phyloP scores from a whole-genome alignment of 2,329 filamentous ascomycete species.

The Neonectria hederae region DNA sequence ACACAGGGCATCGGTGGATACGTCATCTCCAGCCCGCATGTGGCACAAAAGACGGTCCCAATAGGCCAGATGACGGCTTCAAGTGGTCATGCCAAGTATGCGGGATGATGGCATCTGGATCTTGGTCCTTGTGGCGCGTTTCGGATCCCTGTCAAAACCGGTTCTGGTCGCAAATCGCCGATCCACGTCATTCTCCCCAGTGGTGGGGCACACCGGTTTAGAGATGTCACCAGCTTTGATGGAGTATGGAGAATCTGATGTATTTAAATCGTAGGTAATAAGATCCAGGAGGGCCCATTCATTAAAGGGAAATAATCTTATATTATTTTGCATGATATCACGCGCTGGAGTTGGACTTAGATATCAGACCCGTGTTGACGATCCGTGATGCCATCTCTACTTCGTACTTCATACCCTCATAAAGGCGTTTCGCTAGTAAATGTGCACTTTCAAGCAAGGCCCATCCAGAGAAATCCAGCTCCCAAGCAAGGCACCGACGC shows the following conservation, averaged over 20 bases:
- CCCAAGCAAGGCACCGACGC: constrained; percentile 11
- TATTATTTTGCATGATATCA: too few relatives aligned
- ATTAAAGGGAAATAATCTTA: too few relatives aligned
- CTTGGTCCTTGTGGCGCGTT: constrained; percentile 31
- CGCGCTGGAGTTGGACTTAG: too few relatives aligned
- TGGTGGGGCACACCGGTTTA: background rate
- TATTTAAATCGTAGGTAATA: too few relatives aligned
- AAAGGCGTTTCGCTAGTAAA: background rate
- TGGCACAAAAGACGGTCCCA: constrained; percentile 20
- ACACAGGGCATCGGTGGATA: constrained; percentile 19
- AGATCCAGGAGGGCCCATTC: too few relatives aligned
- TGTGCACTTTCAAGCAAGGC: background rate
- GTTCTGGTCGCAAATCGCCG: constrained; percentile 31
- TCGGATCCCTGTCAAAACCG: constrained; percentile 34
- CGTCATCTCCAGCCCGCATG: constrained; percentile 34
- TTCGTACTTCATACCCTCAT: too few relatives aligned
- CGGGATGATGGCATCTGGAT: constrained; percentile 34
- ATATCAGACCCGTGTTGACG: too few relatives aligned
- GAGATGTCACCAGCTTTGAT: background rate
- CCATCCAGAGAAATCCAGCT: constrained; percentile 9
- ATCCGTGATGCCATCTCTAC: too few relatives aligned
- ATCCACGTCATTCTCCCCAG: constrained; percentile 34
- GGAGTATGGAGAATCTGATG: too few relatives aligned
- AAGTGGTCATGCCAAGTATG: constrained; percentile 30
- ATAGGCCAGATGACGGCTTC: constrained; percentile 27